phyloP scores from a whole-genome alignment of 2,329 filamentous ascomycete genomes.

The Ilyonectria robusta region DNA sequence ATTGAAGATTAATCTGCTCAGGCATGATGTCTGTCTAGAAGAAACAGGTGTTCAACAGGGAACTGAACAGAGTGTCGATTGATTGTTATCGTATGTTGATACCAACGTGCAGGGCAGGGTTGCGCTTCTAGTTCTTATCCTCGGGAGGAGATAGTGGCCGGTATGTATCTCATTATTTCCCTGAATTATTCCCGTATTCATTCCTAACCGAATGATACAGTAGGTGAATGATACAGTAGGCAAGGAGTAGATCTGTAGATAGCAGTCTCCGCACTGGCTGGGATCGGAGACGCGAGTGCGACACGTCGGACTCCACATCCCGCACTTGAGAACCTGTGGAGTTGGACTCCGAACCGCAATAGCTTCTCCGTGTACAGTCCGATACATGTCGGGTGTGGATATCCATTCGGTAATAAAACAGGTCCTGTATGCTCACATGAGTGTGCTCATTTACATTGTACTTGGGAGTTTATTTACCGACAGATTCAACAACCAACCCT shows the following conservation, averaged over 20 bases:
- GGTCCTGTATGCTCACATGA: background rate
- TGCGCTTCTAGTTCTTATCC: background rate
- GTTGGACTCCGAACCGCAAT: conserved; percentile 2
- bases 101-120: too few species aligned
- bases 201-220: background rate
- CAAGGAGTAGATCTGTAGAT: background rate
- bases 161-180: background rate
- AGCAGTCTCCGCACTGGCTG: background rate
- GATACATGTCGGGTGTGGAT: background rate
- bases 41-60: background rate
- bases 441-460: background rate
- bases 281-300: conserved; percentile 1
- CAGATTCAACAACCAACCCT: background rate
- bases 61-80: background rate
- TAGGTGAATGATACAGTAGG: background rate
- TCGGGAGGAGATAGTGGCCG: background rate
- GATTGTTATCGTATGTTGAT: background rate
- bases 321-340: conserved; percentile 3
- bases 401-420: conserved; percentile 4
- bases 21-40: background rate
- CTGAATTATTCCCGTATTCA: background rate
- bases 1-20: conserved; percentile 18
- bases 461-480: background rate
- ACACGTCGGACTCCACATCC: background rate
- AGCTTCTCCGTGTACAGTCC: background rate